Percentiles rank a stretch among this genome's conserved stretches.
These are phyloP conservation scores for Coprinopsis cinerea DNA, from an alignment of 768 basidiomycete genomes.

Conservation along the genomic window DNA sequence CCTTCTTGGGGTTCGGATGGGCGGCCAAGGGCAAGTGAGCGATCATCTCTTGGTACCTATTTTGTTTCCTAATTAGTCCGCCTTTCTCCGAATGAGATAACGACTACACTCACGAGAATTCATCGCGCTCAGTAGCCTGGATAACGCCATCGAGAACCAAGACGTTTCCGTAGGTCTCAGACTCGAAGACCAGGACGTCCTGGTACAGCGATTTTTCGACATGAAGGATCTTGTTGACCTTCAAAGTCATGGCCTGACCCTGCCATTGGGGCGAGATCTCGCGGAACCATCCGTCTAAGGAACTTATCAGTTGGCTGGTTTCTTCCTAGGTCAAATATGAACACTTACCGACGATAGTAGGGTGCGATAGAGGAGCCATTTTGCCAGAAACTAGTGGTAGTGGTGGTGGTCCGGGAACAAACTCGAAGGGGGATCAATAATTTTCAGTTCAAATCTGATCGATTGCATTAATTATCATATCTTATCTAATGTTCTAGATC, in stretches of 20 bases:
- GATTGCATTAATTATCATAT: background rate
- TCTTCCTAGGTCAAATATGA: background rate
- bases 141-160: conserved; percentile 93
- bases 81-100: too few species aligned
- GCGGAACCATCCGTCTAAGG: conserved; percentile 86
- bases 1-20: conserved; percentile 93
- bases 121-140: conserved; percentile 96
- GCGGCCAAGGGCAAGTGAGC: conserved; percentile 92
- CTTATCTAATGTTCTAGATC: background rate
- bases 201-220: conserved; percentile 91
- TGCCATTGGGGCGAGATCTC: conserved; percentile 96
- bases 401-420: background rate
- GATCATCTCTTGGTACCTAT: conserved; percentile 98
- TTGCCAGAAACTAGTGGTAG: too few species aligned
- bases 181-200: conserved; percentile 96
- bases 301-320: background rate
- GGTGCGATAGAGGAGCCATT: conserved; percentile 55
- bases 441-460: background rate
- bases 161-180: conserved; percentile 95
- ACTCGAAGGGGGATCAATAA: too few species aligned
- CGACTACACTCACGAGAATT: conserved; percentile 74
- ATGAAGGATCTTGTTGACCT: conserved; percentile 93
- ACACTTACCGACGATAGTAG: conserved; percentile 44
- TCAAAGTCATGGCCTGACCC: conserved; percentile 94
- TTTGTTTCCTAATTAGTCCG: background rate